A percentile compares a stretch with the other conserved stretches of the same genome.
Evolutionary conservation across 2,329 filamentous ascomycete genomes (phyloP).

Genomic region (Didymella pinodella): DNA sequence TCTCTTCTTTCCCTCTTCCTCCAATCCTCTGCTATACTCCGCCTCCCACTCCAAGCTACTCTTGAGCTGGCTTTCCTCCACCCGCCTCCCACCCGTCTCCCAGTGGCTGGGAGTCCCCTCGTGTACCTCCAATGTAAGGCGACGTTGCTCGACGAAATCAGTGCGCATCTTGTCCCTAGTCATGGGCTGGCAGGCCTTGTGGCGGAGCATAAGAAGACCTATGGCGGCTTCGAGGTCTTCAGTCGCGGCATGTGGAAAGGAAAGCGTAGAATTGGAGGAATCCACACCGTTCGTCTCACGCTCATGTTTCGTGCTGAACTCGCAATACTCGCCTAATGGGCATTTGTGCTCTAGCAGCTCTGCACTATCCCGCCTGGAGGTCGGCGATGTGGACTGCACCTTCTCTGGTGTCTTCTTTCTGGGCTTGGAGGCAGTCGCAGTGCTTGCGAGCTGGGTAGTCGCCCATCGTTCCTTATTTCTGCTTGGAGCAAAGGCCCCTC

Average conservation of each 20-base stretch:
- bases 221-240: background rate
- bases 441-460: background rate
- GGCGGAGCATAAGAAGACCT: background rate
- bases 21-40: background rate
- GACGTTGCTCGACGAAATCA: background rate
- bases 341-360: background rate
- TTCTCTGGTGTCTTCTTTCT: background rate
- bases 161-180: background rate
- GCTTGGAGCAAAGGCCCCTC: background rate
- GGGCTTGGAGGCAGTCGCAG: background rate
- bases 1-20: background rate
- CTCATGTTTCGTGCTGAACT: background rate
- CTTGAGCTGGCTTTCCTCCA: background rate
- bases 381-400: background rate
- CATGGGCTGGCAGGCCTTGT: background rate
- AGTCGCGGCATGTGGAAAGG: background rate
- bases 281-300: background rate
- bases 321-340: background rate
- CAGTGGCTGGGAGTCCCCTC: background rate
- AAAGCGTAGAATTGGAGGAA: background rate
- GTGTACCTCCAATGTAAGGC: background rate
- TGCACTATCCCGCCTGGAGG: background rate
- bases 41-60: background rate
- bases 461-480: background rate
- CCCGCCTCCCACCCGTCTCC: background rate